phyloP scores from a whole-genome alignment of 768 basidiomycete genomes.

The Lentinus brumalis region DNA sequence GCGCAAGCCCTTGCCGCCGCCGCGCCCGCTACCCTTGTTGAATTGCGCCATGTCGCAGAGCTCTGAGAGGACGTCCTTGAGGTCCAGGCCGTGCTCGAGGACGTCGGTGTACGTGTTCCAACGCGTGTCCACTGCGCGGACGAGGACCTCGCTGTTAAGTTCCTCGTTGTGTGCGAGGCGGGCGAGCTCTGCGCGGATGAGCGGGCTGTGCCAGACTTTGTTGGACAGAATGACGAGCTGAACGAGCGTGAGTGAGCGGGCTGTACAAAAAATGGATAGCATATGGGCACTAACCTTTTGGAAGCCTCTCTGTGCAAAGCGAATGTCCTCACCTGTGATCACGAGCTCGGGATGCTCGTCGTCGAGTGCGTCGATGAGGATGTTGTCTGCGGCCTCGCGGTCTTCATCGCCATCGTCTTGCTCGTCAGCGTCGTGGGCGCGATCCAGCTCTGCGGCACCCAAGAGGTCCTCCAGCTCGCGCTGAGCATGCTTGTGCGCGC shows the following conservation, averaged over 20 bases:
- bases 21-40: slow-evolving; percentile 10
- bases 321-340: neutral
- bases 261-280: no score
- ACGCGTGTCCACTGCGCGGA: slow-evolving; percentile 23
- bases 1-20: neutral
- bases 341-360: neutral
- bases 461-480: slow-evolving; percentile 7
- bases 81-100: slow-evolving; percentile 18
- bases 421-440: neutral
- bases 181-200: slow-evolving; percentile 10
- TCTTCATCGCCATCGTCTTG: neutral
- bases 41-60: slow-evolving; percentile 19
- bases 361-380: slow-evolving; percentile 1
- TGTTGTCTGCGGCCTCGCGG: neutral
- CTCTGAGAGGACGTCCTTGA: slow-evolving; percentile 16
- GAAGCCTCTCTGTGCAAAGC: neutral
- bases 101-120: slow-evolving; percentile 29
- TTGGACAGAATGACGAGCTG: slow-evolving; percentile 18
- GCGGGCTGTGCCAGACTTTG: slow-evolving; percentile 14
- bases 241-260: neutral
- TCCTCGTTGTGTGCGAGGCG: neutral
- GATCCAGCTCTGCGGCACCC: slow-evolving; percentile 4
- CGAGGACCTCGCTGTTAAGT: slow-evolving; percentile 9
- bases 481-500: no score
- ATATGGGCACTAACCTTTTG: slow-evolving; percentile 12